Evolutionary conservation across 2,329 filamentous ascomycete species (phyloP), one percentile per base, ranked within the genome.

Genomic region (Fusarium buxicola): DNA sequence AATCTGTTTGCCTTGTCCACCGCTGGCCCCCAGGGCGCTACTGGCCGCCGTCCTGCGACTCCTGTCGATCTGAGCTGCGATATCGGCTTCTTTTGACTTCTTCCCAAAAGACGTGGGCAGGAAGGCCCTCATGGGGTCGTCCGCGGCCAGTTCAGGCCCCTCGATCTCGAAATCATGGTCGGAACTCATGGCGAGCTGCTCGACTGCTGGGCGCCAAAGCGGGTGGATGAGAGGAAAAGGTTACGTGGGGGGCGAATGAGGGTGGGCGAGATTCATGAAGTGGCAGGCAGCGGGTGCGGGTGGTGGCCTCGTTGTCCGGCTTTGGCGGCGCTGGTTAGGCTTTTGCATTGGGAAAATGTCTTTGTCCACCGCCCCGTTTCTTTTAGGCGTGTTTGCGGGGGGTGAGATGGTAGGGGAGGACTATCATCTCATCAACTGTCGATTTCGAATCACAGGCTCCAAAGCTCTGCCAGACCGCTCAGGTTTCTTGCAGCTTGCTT

Each of bases 41-140:
- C 12, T 39, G n/a, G 47, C 59, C 36, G 69, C 79, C 47, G 79
- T 77, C 73, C 94, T 84, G 73, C 90, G 91, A 69, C 89, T 91
- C 68, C 88, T 86, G 70, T 94, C 88, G 66, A 98, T 90, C 77
- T 97, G 94, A 54, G 89, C 89, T 49, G 88, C 86, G 63, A 94
- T 83, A 76, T 96, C 87, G 68, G 91, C 81, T 63, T 89, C 86
- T 68, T 86, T 89, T 32, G 87, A 84, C 74, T 91, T 90, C 75
- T 94, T 96, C 48, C 94, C 94, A 74, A 98, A 97, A 0, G 92
- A 87, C 3, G 88, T 83, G 1, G 94, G 94, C 59, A 97, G 79
- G 73, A 93, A 96, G 46, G 87, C 84, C 72, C 89, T 85, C 82
- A 94, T 85, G 35, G 89, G 88, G 63, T 92, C 89, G 72, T 92